phyloP scores from a whole-genome alignment of 768 basidiomycete species.

The Sarcodon sp. region DNA sequence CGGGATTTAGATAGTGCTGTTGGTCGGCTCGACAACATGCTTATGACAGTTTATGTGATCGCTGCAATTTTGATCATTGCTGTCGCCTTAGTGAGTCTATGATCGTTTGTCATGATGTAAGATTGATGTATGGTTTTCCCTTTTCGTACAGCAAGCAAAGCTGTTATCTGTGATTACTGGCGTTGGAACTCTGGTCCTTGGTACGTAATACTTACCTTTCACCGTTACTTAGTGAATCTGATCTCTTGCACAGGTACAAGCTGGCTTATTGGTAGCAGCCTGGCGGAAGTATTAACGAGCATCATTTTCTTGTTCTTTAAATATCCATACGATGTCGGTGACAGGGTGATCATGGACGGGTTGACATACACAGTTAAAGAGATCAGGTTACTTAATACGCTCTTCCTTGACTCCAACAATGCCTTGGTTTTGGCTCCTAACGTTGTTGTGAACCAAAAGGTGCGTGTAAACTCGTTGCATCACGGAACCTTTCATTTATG shows the following conservation, averaged over 20 bases:
- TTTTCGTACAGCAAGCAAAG: constrained; percentile 46
- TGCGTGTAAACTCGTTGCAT: constrained; percentile 13
- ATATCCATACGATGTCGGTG: constrained; percentile 75
- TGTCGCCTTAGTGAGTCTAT: constrained; percentile 50
- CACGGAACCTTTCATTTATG: not conserved
- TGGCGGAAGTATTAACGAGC: constrained; percentile 70
- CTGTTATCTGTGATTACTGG: constrained; percentile 64
- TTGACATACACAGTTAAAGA: constrained; percentile 72
- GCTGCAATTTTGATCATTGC: constrained; percentile 69
- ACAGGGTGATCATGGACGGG: constrained; percentile 42
- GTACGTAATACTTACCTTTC: constrained; percentile 10
- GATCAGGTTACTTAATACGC: constrained; percentile 71
- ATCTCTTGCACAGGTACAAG: constrained; percentile 39
- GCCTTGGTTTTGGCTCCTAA: constrained; percentile 65
- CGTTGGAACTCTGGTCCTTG: constrained; percentile 50
- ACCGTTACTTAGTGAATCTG: constrained; percentile 3
- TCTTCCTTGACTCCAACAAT: constrained; percentile 50
- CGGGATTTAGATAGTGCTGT: constrained; percentile 85
- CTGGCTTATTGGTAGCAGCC: constrained; percentile 76
- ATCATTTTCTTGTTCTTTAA: constrained; percentile 91
- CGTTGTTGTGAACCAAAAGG: constrained; percentile 40
- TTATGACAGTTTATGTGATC: constrained; percentile 70
- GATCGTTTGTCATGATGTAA: constrained; percentile 4
- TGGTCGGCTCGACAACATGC: constrained; percentile 72
- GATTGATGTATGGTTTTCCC: constrained; percentile 3